Evolutionary conservation across 768 basidiomycete species (phyloP).

Genomic region (Clitopilus hobsonii): DNA sequence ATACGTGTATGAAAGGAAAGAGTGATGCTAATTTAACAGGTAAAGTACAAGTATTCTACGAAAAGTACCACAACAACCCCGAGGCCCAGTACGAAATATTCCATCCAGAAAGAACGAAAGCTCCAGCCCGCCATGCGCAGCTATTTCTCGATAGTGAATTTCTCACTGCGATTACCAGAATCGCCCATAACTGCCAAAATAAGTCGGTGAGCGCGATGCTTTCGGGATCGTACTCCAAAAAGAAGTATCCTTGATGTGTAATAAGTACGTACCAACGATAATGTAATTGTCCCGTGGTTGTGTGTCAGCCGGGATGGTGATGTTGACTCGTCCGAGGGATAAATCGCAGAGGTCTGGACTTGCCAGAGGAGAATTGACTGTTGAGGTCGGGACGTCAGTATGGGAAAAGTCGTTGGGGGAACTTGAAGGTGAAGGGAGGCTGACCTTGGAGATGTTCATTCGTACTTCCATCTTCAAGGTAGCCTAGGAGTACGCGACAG

Average conservation of each 20-base stretch:
- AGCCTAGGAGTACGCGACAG: conserved; percentile 44
- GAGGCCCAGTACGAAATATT: too few relatives aligned
- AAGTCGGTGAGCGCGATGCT: too few relatives aligned
- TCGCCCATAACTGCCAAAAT: conserved; percentile 43
- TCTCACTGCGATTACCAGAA: conserved; percentile 48
- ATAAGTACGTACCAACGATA: conserved; percentile 40
- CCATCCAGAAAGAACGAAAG: too few relatives aligned
- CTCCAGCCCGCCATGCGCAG: too few relatives aligned
- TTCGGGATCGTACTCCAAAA: conserved; percentile 1
- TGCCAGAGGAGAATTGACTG: conserved; percentile 46
- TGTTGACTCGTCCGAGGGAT: conserved; percentile 28
- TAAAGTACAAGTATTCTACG: too few relatives aligned
- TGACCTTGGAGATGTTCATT: conserved; percentile 45
- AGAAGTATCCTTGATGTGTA: neutral
- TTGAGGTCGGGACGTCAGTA: conserved; percentile 2
- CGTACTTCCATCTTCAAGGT: conserved; percentile 26
- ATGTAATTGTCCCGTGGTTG: conserved; percentile 34
- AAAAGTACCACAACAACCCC: too few relatives aligned
- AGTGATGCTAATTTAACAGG: too few relatives aligned
- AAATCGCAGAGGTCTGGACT: conserved; percentile 32
- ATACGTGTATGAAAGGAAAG: neutral
- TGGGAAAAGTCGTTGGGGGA: conserved; percentile 3
- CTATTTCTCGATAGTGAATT: conserved; percentile 39
- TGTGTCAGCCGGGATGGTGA: conserved; percentile 39
- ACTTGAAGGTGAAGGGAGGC: too few relatives aligned